Percentiles rank a stretch among this genome's conserved stretches.
phyloP scores from a whole-genome alignment of 164 flowering plant genomes.

The Umbilicus rupestris region DNA sequence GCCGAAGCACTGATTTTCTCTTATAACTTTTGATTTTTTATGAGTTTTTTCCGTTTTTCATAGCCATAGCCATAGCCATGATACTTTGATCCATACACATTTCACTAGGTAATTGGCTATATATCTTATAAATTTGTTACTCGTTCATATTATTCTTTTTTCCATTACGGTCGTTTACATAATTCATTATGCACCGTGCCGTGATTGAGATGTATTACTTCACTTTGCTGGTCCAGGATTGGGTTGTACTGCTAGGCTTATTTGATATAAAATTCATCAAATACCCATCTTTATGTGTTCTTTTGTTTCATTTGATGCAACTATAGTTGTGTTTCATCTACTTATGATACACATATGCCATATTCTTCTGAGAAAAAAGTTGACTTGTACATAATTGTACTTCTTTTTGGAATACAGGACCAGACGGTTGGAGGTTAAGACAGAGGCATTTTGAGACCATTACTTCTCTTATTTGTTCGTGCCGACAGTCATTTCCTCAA shows the following conservation, averaged over 20 bases:
- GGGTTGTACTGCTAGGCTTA: no score
- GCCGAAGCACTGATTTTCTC: no score
- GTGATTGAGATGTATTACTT: background rate
- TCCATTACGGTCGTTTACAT: background rate
- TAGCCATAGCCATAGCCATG: conserved; percentile 93
- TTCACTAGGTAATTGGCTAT: conserved; percentile 51
- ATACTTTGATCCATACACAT: conserved; percentile 67
- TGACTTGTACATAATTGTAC: conserved; percentile 4
- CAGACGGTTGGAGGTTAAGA: conserved; percentile 96
- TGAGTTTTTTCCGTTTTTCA: conserved; percentile 58
- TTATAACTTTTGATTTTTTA: no score
- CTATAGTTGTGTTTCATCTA: background rate
- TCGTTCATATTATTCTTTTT: background rate
- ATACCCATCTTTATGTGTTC: no score
- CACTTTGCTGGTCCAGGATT: background rate
- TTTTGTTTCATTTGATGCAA: background rate
- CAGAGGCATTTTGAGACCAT: conserved; percentile 88
- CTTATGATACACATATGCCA: background rate
- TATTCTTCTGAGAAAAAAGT: background rate
- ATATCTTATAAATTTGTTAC: background rate
- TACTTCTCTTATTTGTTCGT: conserved; percentile 73
- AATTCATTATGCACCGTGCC: background rate
- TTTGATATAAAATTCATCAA: no score
- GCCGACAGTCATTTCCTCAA: conserved; percentile 77
- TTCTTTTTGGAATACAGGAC: conserved; percentile 66